Conservation (phyloP, 345 rosid genomes). For the Cardamine occulta region DNA sequence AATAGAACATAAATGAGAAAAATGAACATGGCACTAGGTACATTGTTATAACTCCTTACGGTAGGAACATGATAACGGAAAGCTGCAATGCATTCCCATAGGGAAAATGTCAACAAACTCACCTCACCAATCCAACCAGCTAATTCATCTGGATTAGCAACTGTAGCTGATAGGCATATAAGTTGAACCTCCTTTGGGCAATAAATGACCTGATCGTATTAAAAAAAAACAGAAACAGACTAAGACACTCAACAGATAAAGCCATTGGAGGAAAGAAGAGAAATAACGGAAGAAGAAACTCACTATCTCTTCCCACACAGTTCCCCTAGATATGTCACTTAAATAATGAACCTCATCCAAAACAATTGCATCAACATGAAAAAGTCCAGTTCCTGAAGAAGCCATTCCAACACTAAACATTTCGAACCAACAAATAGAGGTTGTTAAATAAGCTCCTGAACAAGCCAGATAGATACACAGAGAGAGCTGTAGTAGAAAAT, state of each 20-base stretch:
- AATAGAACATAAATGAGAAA: neutral
- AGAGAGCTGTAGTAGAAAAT: conserved; percentile 1
- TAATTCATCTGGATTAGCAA: conserved; percentile 91
- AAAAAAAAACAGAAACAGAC: neutral
- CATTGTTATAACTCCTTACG: conserved; percentile 2
- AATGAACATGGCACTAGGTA: neutral
- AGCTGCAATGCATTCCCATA: neutral
- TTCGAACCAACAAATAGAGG: neutral
- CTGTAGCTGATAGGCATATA: conserved; percentile 93
- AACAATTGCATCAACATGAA: conserved; percentile 88
- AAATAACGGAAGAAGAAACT: conserved; percentile 39
- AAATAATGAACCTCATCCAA: conserved; percentile 98
- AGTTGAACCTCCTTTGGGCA: conserved; percentile 92
- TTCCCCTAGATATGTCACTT: conserved; percentile 92
- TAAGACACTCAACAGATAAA: conserved; percentile 3
- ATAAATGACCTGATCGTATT: conserved; percentile 73
- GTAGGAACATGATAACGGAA: neutral
- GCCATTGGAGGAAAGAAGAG: neutral
- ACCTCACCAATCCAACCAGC: conserved; percentile 99
- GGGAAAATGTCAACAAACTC: conserved; percentile 21
- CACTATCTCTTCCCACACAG: conserved; percentile 97
- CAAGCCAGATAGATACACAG: neutral
- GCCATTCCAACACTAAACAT: conserved; percentile 81
- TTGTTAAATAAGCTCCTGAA: conserved; percentile 7
- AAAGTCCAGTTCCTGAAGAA: conserved; percentile 83